Conservation (phyloP, 345 rosid genomes). For the Tarenaya hassleriana region DNA sequence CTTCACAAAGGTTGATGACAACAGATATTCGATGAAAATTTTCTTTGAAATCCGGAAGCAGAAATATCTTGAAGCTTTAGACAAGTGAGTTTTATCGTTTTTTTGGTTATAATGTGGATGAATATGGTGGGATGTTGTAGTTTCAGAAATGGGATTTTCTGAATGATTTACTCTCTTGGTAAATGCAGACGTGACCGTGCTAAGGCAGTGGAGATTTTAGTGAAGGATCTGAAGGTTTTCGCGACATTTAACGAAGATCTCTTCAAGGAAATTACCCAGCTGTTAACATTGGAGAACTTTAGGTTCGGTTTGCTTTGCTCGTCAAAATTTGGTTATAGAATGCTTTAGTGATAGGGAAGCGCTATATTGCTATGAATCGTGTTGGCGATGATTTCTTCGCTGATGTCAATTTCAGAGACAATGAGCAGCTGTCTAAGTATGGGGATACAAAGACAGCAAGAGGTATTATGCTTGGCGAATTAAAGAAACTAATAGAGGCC, state of each 20-base stretch:
- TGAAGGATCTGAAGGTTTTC: slow-evolving; percentile 83
- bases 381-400: slow-evolving; percentile 4
- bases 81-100: slow-evolving; percentile 46
- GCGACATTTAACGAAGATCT: slow-evolving; percentile 75
- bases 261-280: slow-evolving; percentile 78
- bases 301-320: slow-evolving; percentile 37
- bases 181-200: slow-evolving; percentile 66
- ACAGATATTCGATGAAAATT: slow-evolving; percentile 87
- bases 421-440: slow-evolving; percentile 79
- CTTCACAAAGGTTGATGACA: slow-evolving; percentile 71
- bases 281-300: slow-evolving; percentile 72
- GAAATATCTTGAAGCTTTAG: slow-evolving; percentile 86
- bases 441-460: slow-evolving; percentile 86
- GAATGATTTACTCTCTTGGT: background rate
- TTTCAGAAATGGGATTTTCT: slow-evolving; percentile 5
- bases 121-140: background rate
- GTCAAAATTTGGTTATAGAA: slow-evolving; percentile 12
- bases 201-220: slow-evolving; percentile 72
- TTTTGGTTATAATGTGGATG: background rate
- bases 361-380: background rate
- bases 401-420: slow-evolving; percentile 47
- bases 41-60: slow-evolving; percentile 90
- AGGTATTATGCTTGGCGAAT: slow-evolving; percentile 71
- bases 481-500: slow-evolving; percentile 78
- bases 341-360: slow-evolving; percentile 1